A percentile compares a stretch with the other conserved stretches of the same genome.
Conservation (phyloP, 306 rosid genomes). For the Mimosa pudica region DNA sequence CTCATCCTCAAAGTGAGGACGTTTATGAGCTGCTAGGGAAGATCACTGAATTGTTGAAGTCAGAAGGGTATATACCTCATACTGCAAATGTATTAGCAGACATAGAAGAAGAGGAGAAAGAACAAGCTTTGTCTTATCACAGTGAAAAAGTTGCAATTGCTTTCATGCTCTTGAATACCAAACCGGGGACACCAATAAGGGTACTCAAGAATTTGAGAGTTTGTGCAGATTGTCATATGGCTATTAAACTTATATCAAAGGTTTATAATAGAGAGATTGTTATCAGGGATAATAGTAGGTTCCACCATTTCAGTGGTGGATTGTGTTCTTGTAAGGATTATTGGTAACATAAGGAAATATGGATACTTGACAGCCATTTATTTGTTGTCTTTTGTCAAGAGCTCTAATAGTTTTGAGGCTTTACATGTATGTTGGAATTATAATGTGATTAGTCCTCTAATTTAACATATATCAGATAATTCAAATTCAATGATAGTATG, state of each 20-base stretch:
- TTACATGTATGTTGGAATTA: constrained; percentile 1
- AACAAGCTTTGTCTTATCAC: constrained; percentile 62
- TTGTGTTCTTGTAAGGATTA: constrained; percentile 62
- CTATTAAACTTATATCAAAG: constrained; percentile 64
- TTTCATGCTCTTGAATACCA: constrained; percentile 58
- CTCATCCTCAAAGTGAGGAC: constrained; percentile 55
- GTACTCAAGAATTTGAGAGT: constrained; percentile 61
- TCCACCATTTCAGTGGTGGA: constrained; percentile 60
- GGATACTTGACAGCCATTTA: constrained; percentile 24
- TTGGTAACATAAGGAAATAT: constrained; percentile 43
- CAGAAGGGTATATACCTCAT: constrained; percentile 61
- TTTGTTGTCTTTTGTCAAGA: neutral
- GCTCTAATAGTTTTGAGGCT: constrained; percentile 2
- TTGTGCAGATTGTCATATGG: constrained; percentile 63
- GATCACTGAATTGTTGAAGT: constrained; percentile 52
- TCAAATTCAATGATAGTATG: neutral
- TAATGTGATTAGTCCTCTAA: neutral
- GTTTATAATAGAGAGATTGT: constrained; percentile 53
- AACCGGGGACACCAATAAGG: constrained; percentile 57
- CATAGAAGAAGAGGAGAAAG: constrained; percentile 69
- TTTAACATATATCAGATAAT: neutral
- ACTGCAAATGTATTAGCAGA: constrained; percentile 61
- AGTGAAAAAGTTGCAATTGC: constrained; percentile 65
- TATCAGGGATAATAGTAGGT: constrained; percentile 58
- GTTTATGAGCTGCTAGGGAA: constrained; percentile 50